These are phyloP conservation scores for Megacollybia marginata DNA, from an alignment of 768 basidiomycete genomes.

Conservation along the genomic window DNA sequence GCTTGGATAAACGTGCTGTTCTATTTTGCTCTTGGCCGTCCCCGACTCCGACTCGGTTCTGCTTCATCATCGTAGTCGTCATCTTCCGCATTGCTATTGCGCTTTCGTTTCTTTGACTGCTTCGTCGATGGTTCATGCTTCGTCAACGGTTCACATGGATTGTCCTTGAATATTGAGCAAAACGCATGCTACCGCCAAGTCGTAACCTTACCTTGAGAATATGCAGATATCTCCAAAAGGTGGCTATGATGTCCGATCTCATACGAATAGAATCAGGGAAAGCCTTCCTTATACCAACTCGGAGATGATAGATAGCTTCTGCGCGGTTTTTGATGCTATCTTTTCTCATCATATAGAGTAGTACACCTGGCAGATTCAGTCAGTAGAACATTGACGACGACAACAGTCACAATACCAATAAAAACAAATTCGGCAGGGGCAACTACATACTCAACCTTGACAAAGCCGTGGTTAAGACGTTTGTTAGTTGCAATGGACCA, in stretches of 20 bases:
- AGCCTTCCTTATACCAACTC: constrained; percentile 43
- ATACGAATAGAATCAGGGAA: constrained; percentile 55
- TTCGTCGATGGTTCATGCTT: no score
- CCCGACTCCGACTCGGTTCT: no score
- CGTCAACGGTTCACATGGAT: no score
- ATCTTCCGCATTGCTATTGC: constrained; percentile 18
- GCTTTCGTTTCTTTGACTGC: constrained; percentile 12
- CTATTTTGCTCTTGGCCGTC: no score
- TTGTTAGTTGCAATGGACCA: constrained; percentile 41
- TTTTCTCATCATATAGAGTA: constrained; percentile 50
- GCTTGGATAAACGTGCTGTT: no score
- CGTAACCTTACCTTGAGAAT: neutral
- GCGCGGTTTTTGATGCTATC: constrained; percentile 40
- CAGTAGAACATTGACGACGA: neutral
- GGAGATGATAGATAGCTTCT: constrained; percentile 48
- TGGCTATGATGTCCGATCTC: constrained; percentile 46
- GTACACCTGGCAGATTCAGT: constrained; percentile 40
- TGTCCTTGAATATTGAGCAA: no score
- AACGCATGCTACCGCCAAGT: no score
- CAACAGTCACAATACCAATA: constrained; percentile 43
- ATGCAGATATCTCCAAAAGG: constrained; percentile 52
- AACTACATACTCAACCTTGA: constrained; percentile 45
- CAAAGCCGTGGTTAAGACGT: constrained; percentile 40
- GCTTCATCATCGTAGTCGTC: constrained; percentile 23
- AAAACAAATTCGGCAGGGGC: constrained; percentile 77